Conservation (phyloP, 495 filamentous ascomycete genomes). For the Neurospora cerealis region DNA sequence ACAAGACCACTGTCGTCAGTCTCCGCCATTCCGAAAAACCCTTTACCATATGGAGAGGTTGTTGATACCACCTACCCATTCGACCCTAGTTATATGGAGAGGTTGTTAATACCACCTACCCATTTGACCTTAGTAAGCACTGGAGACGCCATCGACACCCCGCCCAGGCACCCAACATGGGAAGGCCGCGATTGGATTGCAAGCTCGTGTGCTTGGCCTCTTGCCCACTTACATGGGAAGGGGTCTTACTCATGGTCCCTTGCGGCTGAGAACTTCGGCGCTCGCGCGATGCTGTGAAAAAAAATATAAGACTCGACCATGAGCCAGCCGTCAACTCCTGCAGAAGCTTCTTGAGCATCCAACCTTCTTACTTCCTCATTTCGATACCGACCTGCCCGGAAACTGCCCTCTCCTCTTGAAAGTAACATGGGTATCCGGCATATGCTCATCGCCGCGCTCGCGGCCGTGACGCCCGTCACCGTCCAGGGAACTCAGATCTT, state of each 20-base stretch:
- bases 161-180: background rate
- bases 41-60: background rate
- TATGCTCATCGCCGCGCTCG: background rate
- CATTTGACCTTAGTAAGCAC: background rate
- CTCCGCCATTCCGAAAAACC: background rate
- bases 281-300: background rate
- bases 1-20: background rate
- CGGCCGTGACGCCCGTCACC: background rate
- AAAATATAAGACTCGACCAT: background rate
- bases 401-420: background rate
- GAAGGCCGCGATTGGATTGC: background rate
- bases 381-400: background rate
- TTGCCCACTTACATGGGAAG: background rate
- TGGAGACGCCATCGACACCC: background rate
- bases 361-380: background rate
- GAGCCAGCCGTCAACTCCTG: background rate
- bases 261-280: background rate
- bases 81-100: background rate
- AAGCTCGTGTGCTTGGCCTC: background rate
- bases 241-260: background rate
- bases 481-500: conserved; percentile 29
- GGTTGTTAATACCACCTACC: background rate
- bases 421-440: background rate
- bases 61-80: background rate
- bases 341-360: background rate